A percentile compares a stretch with the other conserved stretches of the same genome.
phyloP scores from a whole-genome alignment of 1,139 yeast genomes.

The Lizanozyma gosingica region DNA sequence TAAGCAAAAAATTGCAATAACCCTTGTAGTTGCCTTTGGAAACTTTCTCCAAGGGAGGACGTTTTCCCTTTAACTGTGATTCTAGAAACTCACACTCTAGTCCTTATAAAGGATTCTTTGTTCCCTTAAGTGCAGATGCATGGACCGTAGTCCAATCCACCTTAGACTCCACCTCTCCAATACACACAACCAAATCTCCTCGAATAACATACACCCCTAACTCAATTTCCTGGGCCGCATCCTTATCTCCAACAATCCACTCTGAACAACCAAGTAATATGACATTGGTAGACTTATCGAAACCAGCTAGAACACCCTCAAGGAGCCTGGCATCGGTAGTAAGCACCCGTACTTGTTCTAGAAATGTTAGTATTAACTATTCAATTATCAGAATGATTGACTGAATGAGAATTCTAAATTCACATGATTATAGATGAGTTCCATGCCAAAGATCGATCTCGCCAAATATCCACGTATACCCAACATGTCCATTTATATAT shows the following conservation, averaged over 20 bases:
- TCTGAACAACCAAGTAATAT: constrained; percentile 57
- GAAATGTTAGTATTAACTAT: constrained; percentile 19
- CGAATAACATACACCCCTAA: constrained; percentile 64
- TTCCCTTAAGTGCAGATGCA: constrained; percentile 20
- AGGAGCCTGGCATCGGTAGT: constrained; percentile 79
- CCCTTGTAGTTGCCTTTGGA: background rate
- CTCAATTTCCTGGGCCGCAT: constrained; percentile 42
- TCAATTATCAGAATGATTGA: background rate
- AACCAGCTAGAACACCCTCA: constrained; percentile 70
- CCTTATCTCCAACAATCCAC: constrained; percentile 34
- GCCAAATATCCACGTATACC: too few relatives aligned
- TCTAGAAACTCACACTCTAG: background rate
- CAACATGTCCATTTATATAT: too few relatives aligned
- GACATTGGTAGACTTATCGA: constrained; percentile 72
- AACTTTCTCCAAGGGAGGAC: background rate
- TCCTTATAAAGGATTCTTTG: constrained; percentile 31
- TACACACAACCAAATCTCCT: constrained; percentile 74
- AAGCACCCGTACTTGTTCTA: constrained; percentile 58
- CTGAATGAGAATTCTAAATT: background rate
- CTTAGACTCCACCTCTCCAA: constrained; percentile 47
- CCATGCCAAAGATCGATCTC: too few relatives aligned
- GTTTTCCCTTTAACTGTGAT: background rate
- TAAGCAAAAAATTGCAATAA: background rate
- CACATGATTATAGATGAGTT: too few relatives aligned
- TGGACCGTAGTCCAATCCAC: constrained; percentile 44